Evolutionary conservation across 106 monocot species (phyloP), one percentile per base, ranked within the genome.

Genomic region (Amphibolis antarctica): DNA sequence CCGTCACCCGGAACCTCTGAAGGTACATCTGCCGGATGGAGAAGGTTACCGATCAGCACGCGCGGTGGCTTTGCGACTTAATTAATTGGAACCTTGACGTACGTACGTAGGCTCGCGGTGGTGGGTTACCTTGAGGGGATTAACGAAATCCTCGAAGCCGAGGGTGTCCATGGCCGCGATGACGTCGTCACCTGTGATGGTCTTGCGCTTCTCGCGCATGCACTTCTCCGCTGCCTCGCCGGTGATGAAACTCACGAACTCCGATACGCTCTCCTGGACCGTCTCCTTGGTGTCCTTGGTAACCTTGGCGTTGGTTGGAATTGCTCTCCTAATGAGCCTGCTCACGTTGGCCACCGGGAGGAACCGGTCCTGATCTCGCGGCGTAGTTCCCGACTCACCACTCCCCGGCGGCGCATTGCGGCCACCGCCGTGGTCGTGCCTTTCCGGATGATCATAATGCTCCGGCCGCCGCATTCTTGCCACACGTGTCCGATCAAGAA

Each of bases 41-140:
- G 77, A 77, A 81, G n/a, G n/a, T n/a, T n/a, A 61, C 77, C 74
- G 69, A 81, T 81, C 60, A 76, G 74, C 73, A 77, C 77, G 50
- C 20, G n/a, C 0, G 15, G 9, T 18, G 6, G 5, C 20, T 50
- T 50, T 50, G 9, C 15, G 17, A 13, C n/a, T 3, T 48, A 48
- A 52, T 19, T n/a, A 19, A 19, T 52, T 18, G 9, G 9, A 52
- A 52, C 19, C 21, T 10, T 52, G 1, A 52, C 10, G 51, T 9
- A 52, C 51, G 7, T 9, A 6, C 21, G 19, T 53, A 1, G 10
- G 11, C 9, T 53, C 9, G 9, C 14, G 23, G 53, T 53, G 53
- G 10, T 21, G n/a, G n/a, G 19, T 53, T 42, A 66, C 60, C 64
- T 64, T 64, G 9, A 64, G 64, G 15, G 48, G 64, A 15, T 48